Base-by-base conservation (phyloP, 768 basidiomycete species). In the Podaxis sp. region DNA sequence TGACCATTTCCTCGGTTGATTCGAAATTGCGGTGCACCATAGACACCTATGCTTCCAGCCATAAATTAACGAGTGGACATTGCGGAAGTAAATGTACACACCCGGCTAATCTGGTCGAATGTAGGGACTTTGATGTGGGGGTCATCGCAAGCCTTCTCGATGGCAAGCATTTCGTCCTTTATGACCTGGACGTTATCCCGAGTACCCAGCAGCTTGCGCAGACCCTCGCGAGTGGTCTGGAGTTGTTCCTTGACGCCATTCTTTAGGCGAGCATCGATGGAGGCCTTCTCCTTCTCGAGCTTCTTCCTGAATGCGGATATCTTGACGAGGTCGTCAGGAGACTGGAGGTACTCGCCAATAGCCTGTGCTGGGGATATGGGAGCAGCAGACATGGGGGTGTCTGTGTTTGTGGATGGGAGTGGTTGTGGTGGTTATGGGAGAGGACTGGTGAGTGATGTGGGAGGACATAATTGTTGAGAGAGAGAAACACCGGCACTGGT, bases 101-200 rank as follows among this genome's bases (percentile, higher is more conserved):
- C 96, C 75, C 95, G 83, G 71, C 92, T 93, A 71, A 99, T 97
- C 77, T 97, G 96, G 77, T 95, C 94, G 73, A 96, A 98, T 9
- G 92, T 98, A 30, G 88, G 81, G 9, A 95, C 90, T 15, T 83
- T 79, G 61, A 87, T 88, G 67, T 86, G 79, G 11, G 93, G 90
- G 71, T 95, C 92, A 46, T 82, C 81, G 72, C 87, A 91, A 68
- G 88, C 77, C 70, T 83, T 86, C 68, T 95, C 93, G 59, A 94
- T 83, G 57, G 85, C 83, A 55, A 82, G 82, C 90, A 96, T 90
- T 74, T 94, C 91, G 66, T 96, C 93, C 76, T 89, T 91, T 67
- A 95, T 82, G 15, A 83, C 79, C 72, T 93, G 91, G 28, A 95
- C 88, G 70, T 92, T 87, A 52, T 84, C 82, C 40, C 91, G 80